Conservation (phyloP, 2,329 filamentous ascomycete species). For the Clarireedia monteithiana region DNA sequence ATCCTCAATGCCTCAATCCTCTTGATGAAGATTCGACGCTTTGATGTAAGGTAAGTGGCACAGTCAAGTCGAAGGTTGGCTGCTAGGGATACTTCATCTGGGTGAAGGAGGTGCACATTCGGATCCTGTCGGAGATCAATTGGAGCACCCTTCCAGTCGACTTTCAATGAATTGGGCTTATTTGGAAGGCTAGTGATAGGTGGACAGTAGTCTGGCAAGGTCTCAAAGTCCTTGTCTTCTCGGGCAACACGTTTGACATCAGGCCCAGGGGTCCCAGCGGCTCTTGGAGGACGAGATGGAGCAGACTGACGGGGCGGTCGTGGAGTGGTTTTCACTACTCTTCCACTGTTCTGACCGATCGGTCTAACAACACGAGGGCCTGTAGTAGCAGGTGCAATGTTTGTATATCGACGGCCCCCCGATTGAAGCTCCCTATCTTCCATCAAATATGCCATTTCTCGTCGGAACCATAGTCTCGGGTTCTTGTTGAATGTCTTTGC, state of each 20-base stretch:
- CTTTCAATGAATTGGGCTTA: conserved; percentile 65
- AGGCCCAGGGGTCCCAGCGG: conserved; percentile 26
- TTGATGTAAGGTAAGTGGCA: conserved; percentile 85
- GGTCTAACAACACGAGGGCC: neutral
- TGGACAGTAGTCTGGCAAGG: conserved; percentile 66
- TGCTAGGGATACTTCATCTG: conserved; percentile 69
- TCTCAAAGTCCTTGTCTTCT: conserved; percentile 74
- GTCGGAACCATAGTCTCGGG: conserved; percentile 19
- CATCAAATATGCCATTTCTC: conserved; percentile 24
- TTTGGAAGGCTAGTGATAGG: conserved; percentile 56
- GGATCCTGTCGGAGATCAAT: conserved; percentile 70
- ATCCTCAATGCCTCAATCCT: conserved; percentile 59
- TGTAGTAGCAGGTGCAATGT: conserved; percentile 22
- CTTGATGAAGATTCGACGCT: conserved; percentile 80
- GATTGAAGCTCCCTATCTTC: conserved; percentile 20
- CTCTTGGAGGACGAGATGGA: conserved; percentile 3
- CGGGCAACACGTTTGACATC: conserved; percentile 50
- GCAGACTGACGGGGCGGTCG: conserved; percentile 7
- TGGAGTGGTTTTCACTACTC: conserved; percentile 1
- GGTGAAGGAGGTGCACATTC: conserved; percentile 62
- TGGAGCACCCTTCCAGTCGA: conserved; percentile 78
- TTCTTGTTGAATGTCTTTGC: conserved; percentile 30
- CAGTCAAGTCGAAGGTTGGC: conserved; percentile 75
- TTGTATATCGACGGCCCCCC: conserved; percentile 18
- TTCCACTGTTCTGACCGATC: conserved; percentile 1